Percentiles rank a stretch among this genome's conserved stretches.
phyloP scores from a whole-genome alignment of 257 asterid genomes.

The Ophiorrhiza pumila region DNA sequence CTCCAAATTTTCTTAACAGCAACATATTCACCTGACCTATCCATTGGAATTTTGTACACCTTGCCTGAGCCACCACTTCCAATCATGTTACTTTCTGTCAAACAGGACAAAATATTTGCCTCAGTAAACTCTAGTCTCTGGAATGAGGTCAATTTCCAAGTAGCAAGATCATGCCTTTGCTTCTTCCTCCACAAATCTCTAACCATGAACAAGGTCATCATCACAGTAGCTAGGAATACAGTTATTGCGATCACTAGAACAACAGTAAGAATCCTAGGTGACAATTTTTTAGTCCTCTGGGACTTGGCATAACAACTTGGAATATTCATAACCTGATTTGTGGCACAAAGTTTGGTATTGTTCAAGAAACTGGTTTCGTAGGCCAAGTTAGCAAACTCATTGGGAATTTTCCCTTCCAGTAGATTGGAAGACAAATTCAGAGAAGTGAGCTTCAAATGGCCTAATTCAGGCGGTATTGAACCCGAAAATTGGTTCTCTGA shows the following conservation, averaged over 20 bases:
- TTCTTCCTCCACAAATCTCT: conserved; percentile 59
- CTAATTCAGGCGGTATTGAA: conserved; percentile 60
- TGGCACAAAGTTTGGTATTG: conserved; percentile 60
- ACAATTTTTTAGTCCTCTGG: conserved; percentile 30
- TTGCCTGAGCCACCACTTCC: conserved; percentile 67
- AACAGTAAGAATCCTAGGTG: conserved; percentile 38
- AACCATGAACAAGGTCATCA: conserved; percentile 33
- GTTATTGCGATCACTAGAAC: conserved; percentile 40
- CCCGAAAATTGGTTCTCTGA: conserved; percentile 66
- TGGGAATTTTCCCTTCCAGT: conserved; percentile 61
- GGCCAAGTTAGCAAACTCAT: conserved; percentile 63
- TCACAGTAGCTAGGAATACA: conserved; percentile 29
- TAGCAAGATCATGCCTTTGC: conserved; percentile 43
- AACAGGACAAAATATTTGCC: conserved; percentile 40
- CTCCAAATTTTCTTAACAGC: conserved; percentile 57
- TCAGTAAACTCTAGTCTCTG: conserved; percentile 52
- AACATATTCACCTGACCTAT: conserved; percentile 29
- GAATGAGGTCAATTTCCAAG: conserved; percentile 80
- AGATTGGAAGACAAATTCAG: conserved; percentile 69
- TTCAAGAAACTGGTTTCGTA: conserved; percentile 57
- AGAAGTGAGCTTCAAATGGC: conserved; percentile 43
- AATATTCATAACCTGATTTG: conserved; percentile 32
- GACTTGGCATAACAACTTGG: conserved; percentile 36
- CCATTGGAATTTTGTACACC: conserved; percentile 41
- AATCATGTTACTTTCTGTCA: conserved; percentile 51